phyloP scores from a whole-genome alignment of 2,329 filamentous ascomycete species.

The Stachybotrys chartarum region DNA sequence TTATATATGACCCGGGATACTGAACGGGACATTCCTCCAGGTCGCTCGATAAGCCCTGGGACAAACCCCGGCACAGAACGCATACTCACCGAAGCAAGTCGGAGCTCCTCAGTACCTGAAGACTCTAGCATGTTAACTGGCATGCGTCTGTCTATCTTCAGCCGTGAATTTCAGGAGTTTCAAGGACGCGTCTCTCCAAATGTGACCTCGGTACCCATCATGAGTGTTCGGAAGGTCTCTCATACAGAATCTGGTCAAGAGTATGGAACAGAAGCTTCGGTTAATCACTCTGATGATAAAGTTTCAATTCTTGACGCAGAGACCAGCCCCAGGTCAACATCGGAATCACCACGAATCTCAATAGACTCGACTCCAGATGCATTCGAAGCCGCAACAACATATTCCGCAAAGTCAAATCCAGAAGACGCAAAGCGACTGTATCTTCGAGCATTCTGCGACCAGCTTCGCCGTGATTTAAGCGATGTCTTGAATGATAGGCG shows the following conservation, averaged over 20 bases:
- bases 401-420: not conserved
- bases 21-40: not conserved
- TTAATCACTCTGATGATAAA: not conserved
- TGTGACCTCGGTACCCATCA: not conserved
- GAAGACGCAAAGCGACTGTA: not conserved
- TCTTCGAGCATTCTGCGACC: not conserved
- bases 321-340: not conserved
- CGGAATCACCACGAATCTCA: not conserved
- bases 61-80: not conserved
- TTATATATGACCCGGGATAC: not conserved
- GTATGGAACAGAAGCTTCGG: not conserved
- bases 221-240: not conserved
- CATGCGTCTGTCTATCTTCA: not conserved
- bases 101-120: not conserved
- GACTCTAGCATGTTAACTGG: not conserved
- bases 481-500: not conserved
- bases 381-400: not conserved
- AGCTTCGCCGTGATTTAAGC: not conserved
- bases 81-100: not conserved
- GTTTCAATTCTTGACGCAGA: not conserved
- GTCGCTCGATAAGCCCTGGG: not conserved
- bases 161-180: not conserved
- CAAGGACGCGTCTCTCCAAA: not conserved
- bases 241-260: not conserved
- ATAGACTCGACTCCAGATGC: not conserved